A percentile compares a stretch with the other conserved stretches of the same genome.
Conservation (phyloP, 1,284 basidiomycete species). For the Vanrija sp. region DNA sequence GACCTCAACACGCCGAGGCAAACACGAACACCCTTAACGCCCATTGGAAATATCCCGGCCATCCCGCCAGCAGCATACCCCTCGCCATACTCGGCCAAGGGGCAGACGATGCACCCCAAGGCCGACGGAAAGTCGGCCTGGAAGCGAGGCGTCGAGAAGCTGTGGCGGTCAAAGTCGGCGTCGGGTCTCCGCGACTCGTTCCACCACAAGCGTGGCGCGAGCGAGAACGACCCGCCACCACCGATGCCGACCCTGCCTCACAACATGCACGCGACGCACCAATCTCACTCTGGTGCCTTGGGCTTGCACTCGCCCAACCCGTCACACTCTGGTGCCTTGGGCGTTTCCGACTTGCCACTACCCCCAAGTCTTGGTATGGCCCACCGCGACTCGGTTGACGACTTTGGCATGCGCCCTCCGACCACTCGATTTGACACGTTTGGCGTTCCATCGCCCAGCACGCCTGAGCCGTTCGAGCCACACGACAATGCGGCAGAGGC, state of each 20-base stretch:
- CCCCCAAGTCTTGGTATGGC: too few relatives aligned
- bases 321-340: too few relatives aligned
- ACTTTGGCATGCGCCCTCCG: constrained; percentile 1
- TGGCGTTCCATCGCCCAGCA: constrained; percentile 4
- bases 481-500: not conserved
- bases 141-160: constrained; percentile 40
- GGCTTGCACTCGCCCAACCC: too few relatives aligned
- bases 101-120: not conserved
- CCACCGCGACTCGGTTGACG: too few relatives aligned
- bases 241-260: constrained; percentile 24
- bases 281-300: not conserved
- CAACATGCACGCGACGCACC: not conserved
- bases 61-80: not conserved
- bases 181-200: constrained; percentile 29
- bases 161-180: constrained; percentile 43
- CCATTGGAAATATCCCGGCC: not conserved
- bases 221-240: constrained; percentile 14
- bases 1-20: not conserved
- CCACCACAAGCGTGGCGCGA: not conserved
- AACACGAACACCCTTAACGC: not conserved
- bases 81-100: not conserved
- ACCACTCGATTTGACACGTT: constrained; percentile 9
- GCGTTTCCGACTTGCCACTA: too few relatives aligned
- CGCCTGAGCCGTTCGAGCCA: not conserved
- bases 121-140: constrained; percentile 26